Evolutionary conservation across 2,329 filamentous ascomycete genomes (phyloP).

Genomic region (Nothophoma quercina): DNA sequence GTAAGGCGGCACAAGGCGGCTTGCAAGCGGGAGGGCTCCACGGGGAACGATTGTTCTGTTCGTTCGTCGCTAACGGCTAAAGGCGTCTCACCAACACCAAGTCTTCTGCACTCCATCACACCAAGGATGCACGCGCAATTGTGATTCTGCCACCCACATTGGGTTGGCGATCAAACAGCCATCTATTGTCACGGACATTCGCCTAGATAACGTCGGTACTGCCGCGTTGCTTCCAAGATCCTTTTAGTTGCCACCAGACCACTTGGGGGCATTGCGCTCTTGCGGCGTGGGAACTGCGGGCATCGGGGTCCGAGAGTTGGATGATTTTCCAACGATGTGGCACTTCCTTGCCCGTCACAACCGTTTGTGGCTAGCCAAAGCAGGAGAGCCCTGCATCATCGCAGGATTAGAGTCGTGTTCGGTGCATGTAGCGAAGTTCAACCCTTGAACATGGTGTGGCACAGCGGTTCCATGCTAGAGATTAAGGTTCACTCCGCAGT

Average conservation of each 20-base stretch:
- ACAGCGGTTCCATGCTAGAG: slow-evolving; percentile 8
- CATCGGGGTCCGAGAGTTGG: slow-evolving; percentile 6
- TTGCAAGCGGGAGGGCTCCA: slow-evolving; percentile 3
- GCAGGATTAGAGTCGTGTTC: slow-evolving; percentile 1
- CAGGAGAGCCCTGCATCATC: slow-evolving; percentile 12
- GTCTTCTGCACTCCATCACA: neutral
- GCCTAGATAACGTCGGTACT: neutral
- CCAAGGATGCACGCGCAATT: neutral
- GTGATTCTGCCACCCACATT: slow-evolving; percentile 2
- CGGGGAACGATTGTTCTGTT: slow-evolving; percentile 6
- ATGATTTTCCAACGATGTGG: neutral
- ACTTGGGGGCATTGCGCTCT: neutral
- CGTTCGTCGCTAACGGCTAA: slow-evolving; percentile 10
- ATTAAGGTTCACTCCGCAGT: slow-evolving; percentile 11
- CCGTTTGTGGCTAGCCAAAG: slow-evolving; percentile 7
- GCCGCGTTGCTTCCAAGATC: neutral
- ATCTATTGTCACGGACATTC: neutral
- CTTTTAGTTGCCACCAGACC: neutral
- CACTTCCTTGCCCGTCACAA: neutral
- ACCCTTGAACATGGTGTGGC: slow-evolving; percentile 13
- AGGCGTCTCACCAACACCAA: slow-evolving; percentile 9
- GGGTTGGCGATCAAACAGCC: slow-evolving; percentile 7
- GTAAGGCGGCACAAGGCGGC: neutral
- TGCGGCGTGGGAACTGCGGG: neutral
- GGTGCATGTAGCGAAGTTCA: slow-evolving; percentile 3